A percentile compares a stretch with the other conserved stretches of the same genome.
Evolutionary conservation across 495 filamentous ascomycete genomes (phyloP).

Genomic region (Neohortaea acidophila): DNA sequence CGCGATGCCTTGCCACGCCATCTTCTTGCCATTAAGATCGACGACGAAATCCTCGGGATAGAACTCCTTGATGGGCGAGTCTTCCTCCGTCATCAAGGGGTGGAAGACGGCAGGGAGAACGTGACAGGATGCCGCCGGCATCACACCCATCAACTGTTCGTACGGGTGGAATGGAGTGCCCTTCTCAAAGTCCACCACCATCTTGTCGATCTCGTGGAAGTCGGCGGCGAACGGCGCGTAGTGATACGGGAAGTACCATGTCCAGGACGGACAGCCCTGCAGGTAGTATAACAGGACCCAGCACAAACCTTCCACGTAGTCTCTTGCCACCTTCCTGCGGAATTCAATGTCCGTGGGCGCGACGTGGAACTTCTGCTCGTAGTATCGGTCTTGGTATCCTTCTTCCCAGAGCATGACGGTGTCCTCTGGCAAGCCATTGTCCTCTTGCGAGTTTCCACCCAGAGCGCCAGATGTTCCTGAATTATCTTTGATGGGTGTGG

Average conservation of each 20-base stretch:
- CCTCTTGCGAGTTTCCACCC: conserved; percentile 12
- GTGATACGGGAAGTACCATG: conserved; percentile 97
- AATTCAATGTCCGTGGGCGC: conserved; percentile 69
- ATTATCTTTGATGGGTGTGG: conserved; percentile 33
- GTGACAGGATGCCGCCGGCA: conserved; percentile 83
- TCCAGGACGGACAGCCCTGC: conserved; percentile 95
- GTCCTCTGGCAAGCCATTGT: conserved; percentile 54
- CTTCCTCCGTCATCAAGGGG: conserved; percentile 65
- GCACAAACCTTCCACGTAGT: conserved; percentile 90
- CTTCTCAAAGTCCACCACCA: conserved; percentile 69
- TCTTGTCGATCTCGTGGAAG: conserved; percentile 68
- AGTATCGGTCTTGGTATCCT: conserved; percentile 90
- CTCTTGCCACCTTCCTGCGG: conserved; percentile 75
- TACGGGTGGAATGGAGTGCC: conserved; percentile 81
- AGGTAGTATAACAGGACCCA: conserved; percentile 99
- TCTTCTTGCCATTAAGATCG: conserved; percentile 95
- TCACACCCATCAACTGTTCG: conserved; percentile 96
- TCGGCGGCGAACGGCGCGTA: conserved; percentile 96
- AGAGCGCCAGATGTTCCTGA: conserved; percentile 14
- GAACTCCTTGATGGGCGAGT: conserved; percentile 91
- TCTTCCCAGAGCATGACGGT: conserved; percentile 86
- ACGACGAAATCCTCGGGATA: conserved; percentile 89
- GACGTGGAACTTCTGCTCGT: conserved; percentile 92
- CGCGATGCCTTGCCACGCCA: conserved; percentile 92
- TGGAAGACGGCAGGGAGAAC: conserved; percentile 80